Percentiles rank a stretch among this genome's conserved stretches.
phyloP scores from a whole-genome alignment of 305 asterid genomes.

The Fraxinus platypoda region DNA sequence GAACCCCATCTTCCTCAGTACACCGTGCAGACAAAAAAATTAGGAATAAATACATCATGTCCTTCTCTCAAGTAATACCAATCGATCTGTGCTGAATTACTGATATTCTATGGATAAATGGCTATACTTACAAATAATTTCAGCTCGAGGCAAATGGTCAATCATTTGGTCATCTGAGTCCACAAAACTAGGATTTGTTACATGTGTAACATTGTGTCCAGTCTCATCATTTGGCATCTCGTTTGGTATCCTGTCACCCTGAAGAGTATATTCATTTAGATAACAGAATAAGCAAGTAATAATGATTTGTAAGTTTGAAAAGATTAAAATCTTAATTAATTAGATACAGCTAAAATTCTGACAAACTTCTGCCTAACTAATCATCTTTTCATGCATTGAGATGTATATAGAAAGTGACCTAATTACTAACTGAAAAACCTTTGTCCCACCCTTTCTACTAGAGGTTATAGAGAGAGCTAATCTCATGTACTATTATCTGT shows the following conservation, averaged over 20 bases:
- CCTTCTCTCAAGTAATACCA: neutral
- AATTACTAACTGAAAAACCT: neutral
- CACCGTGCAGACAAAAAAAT: neutral
- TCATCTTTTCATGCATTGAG: neutral
- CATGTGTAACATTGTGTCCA: conserved; percentile 47
- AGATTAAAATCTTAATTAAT: neutral
- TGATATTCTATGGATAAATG: conserved; percentile 15
- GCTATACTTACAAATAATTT: conserved; percentile 58
- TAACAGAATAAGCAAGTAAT: conserved; percentile 11
- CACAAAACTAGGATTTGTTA: conserved; percentile 35
- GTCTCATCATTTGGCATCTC: conserved; percentile 45
- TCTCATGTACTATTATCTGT: neutral
- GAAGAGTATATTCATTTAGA: conserved; percentile 29
- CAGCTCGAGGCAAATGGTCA: conserved; percentile 58
- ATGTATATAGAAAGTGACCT: neutral
- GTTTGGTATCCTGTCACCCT: conserved; percentile 59
- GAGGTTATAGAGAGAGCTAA: neutral
- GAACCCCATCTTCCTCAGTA: conserved; percentile 4
- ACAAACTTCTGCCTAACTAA: neutral
- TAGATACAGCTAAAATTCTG: conserved; percentile 7
- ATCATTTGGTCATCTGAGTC: conserved; percentile 41
- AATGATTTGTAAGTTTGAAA: neutral
- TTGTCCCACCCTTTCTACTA: neutral
- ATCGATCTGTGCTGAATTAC: neutral
- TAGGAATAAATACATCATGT: neutral